Percentiles rank a stretch among this genome's conserved stretches.
These are phyloP conservation scores for Thraustochytrium striatum DNA, from an alignment of 352 stramenopile species.

Conservation along the genomic window DNA sequence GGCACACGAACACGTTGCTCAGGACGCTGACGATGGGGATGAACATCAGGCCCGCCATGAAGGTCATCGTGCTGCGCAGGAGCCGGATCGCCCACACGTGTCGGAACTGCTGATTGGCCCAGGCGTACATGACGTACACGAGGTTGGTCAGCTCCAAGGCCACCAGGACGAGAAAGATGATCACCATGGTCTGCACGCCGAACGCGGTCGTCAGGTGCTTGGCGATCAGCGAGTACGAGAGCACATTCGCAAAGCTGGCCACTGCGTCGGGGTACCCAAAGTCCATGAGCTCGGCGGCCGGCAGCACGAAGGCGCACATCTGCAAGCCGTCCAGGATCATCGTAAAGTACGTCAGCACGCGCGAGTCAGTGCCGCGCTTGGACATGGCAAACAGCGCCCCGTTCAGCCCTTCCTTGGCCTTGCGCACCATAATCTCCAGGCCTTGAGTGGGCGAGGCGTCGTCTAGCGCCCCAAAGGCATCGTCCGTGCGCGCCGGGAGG, in stretches of 20 bases:
- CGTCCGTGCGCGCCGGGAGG: too few species aligned
- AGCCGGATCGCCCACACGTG: conserved; percentile 25
- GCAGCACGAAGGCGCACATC: conserved; percentile 36
- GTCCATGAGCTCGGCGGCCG: conserved; percentile 25
- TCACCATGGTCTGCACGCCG: background rate
- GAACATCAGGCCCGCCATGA: conserved; percentile 8
- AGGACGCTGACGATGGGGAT: conserved; percentile 27
- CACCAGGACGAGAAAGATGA: conserved; percentile 9
- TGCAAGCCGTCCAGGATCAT: conserved; percentile 42
- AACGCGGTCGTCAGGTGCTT: conserved; percentile 2
- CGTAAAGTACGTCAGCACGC: background rate
- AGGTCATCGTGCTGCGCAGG: conserved; percentile 19
- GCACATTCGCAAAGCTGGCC: background rate
- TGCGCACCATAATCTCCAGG: too few species aligned
- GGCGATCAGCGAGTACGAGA: conserved; percentile 20
- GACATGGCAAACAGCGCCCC: conserved; percentile 45
- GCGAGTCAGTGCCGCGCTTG: conserved; percentile 2
- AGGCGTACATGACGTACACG: conserved; percentile 26
- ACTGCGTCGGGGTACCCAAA: conserved; percentile 4
- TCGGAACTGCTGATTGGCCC: conserved; percentile 37
- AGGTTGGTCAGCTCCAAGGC: conserved; percentile 35
- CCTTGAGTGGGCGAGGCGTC: too few species aligned
- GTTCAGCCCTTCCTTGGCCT: conserved; percentile 38
- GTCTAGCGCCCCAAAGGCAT: too few species aligned
- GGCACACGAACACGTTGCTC: conserved; percentile 19